Evolutionary conservation across 331 rosid species (phyloP), one percentile per base, ranked within the genome.

Genomic region (Rosa hybrid): DNA sequence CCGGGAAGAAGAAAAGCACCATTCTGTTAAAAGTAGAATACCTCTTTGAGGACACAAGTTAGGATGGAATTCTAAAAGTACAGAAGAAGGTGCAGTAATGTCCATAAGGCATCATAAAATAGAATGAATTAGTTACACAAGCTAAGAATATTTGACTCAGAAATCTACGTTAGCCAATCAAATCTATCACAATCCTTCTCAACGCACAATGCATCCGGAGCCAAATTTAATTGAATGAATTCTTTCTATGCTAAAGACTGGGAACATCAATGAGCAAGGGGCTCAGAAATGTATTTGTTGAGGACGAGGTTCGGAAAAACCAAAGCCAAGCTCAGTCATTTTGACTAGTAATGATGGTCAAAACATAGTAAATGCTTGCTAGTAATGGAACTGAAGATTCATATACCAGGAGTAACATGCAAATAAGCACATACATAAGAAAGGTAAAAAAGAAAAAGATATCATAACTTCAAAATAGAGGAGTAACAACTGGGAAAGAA

Each of bases 1-100:
- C 98, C 97, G 34, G 97, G 96, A 81, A 92, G 98, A 53, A 92
- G 94, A 81, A 92, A 91, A 70, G 87, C 91, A 45, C 98, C 98
- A 81, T 87, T 86, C 98, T 95, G 92, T 86, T 75, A 13, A 56
- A 54, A 68, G 67, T 71, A 27, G 30, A 54, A 60, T 76, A 56
- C 69, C 49, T 72, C 68, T 41, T 76, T 76, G 18, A 76, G 60
- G 18, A 45, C 62, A 76, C 21, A 17, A 62, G 53, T 46, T 11
- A 23, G 20, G 16, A 76, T 1, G 16, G 25, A 74, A 17, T 27
- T 12, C 34, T 42, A 27, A 13, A 42, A 57, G 23, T 41, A 59
- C 10, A 75, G 14, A 21, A 17, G 53, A 57, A 5, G 12, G 34
- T 30, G 34, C 34, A 30, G 34, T 30, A 30, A 30, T 30, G 34